phyloP scores from a whole-genome alignment of 495 filamentous ascomycete genomes.

The Talaromyces stipitatus region DNA sequence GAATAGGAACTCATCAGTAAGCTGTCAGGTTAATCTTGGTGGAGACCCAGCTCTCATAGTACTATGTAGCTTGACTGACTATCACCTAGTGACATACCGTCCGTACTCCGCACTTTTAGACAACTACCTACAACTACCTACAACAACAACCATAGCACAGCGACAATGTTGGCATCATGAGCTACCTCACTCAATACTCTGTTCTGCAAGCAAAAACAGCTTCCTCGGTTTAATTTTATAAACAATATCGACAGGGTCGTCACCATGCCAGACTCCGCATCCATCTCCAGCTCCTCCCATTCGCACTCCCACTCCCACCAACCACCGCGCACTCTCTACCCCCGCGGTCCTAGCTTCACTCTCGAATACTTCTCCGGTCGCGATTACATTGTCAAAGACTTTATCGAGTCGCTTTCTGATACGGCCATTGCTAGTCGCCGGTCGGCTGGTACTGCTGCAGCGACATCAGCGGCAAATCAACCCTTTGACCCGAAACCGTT shows the following conservation, averaged over 20 bases:
- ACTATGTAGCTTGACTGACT: too few relatives aligned
- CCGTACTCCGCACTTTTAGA: too few relatives aligned
- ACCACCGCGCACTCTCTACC: slow-evolving; percentile 57
- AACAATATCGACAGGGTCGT: not conserved
- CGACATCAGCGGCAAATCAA: slow-evolving; percentile 40
- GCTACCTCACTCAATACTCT: not conserved
- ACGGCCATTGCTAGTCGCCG: slow-evolving; percentile 71
- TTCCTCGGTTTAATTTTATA: not conserved
- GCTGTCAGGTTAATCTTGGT: too few relatives aligned
- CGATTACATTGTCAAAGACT: slow-evolving; percentile 97
- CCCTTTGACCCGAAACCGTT: slow-evolving; percentile 96
- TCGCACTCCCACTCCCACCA: slow-evolving; percentile 23
- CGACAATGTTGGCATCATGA: not conserved
- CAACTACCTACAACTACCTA: not conserved
- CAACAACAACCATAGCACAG: not conserved
- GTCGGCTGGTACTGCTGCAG: slow-evolving; percentile 42
- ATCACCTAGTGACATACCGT: too few relatives aligned
- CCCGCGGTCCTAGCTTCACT: slow-evolving; percentile 70
- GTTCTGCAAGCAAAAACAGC: not conserved
- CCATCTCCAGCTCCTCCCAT: slow-evolving; percentile 13
- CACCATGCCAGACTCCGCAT: slow-evolving; percentile 34
- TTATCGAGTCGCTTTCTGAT: slow-evolving; percentile 89
- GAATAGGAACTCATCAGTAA: too few relatives aligned
- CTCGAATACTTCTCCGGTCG: slow-evolving; percentile 77
- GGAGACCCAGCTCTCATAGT: too few relatives aligned